These are phyloP conservation scores for Arxiozyma slooffiae DNA, from an alignment of 1,139 yeast genomes.

Conservation along the genomic window DNA sequence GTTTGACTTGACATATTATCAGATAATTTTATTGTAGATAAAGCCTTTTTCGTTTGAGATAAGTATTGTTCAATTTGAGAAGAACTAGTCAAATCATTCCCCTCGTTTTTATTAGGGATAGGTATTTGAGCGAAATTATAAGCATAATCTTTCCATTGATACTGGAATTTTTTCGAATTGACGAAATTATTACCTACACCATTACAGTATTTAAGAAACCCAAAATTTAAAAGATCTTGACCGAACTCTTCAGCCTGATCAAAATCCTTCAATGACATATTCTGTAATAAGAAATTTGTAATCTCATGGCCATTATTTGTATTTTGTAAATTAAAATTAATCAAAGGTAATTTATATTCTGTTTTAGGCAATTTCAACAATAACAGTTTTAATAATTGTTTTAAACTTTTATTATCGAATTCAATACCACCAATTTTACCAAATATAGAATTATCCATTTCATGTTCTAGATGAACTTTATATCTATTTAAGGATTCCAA, in stretches of 20 bases:
- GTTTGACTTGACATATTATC: neutral
- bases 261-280: constrained; percentile 32
- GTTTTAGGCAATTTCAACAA: constrained; percentile 21
- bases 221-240: constrained; percentile 58
- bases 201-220: constrained; percentile 59
- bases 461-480: constrained; percentile 18
- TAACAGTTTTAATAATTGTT: constrained; percentile 20
- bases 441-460: constrained; percentile 24
- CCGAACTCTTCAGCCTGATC: constrained; percentile 67
- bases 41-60: neutral
- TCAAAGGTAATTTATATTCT: constrained; percentile 27
- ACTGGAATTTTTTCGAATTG: constrained; percentile 64
- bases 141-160: constrained; percentile 74
- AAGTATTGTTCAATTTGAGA: neutral
- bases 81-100: constrained; percentile 1
- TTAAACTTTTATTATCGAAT: constrained; percentile 26
- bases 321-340: constrained; percentile 23
- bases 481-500: constrained; percentile 19
- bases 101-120: constrained; percentile 6
- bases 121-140: constrained; percentile 49
- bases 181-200: constrained; percentile 58
- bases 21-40: neutral
- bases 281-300: constrained; percentile 22
- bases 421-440: constrained; percentile 24
- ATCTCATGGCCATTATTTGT: constrained; percentile 30